phyloP scores from a whole-genome alignment of 441 rosid genomes.

The Gossypium trilobum region DNA sequence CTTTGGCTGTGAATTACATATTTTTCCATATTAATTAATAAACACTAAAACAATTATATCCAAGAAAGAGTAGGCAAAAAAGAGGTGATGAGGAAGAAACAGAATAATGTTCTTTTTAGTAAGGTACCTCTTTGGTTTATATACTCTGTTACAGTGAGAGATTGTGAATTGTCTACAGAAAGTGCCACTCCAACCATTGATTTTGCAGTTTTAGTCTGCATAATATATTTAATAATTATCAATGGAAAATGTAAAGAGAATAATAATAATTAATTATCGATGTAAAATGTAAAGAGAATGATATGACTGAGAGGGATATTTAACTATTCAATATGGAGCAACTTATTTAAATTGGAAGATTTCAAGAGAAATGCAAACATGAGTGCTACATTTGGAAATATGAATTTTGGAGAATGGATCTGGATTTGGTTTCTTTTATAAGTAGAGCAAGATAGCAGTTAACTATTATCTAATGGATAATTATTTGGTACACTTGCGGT shows the following conservation, averaged over 20 bases:
- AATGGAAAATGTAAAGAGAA: neutral
- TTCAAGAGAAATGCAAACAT: slow-evolving; percentile 7
- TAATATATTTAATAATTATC: slow-evolving; percentile 17
- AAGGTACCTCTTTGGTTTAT: slow-evolving; percentile 67
- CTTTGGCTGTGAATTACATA: slow-evolving; percentile 54
- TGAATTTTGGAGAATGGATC: neutral
- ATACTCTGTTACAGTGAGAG: slow-evolving; percentile 59
- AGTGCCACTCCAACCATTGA: slow-evolving; percentile 71
- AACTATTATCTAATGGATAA: neutral
- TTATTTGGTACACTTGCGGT: neutral
- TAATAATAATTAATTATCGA: neutral
- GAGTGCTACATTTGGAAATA: neutral
- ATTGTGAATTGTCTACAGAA: slow-evolving; percentile 65
- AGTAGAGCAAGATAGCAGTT: neutral
- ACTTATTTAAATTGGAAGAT: slow-evolving; percentile 4
- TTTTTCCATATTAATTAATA: slow-evolving; percentile 5
- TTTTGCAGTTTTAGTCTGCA: slow-evolving; percentile 91
- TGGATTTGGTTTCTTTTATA: neutral
- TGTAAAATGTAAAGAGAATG: neutral
- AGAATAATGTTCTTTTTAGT: slow-evolving; percentile 4
- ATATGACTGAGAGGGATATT: neutral
- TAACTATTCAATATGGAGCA: slow-evolving; percentile 6
- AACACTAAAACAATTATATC: slow-evolving; percentile 4
- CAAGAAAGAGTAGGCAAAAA: neutral
- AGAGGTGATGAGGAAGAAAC: neutral